These are phyloP conservation scores for Hypomontagnella monticulosa DNA, from an alignment of 495 filamentous ascomycete genomes.

Conservation along the genomic window DNA sequence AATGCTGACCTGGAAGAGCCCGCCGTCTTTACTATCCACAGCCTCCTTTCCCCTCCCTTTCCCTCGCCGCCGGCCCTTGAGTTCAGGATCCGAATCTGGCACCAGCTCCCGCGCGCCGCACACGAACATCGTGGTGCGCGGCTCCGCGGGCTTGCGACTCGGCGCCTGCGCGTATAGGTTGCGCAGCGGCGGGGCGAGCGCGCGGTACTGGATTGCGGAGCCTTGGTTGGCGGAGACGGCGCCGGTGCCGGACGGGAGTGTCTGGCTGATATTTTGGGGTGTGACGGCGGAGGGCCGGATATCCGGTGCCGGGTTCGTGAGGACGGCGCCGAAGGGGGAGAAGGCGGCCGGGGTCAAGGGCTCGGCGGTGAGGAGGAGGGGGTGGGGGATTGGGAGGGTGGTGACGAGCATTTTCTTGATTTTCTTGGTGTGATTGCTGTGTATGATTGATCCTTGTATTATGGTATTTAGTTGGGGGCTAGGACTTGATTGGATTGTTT, in stretches of 20 bases:
- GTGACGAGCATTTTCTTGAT: slow-evolving; percentile 44
- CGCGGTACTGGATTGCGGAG: slow-evolving; percentile 84
- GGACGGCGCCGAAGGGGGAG: slow-evolving; percentile 82
- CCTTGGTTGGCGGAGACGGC: slow-evolving; percentile 78
- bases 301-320: slow-evolving; percentile 72
- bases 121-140: slow-evolving; percentile 88
- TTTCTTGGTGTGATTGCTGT: not conserved
- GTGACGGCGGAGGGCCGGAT: slow-evolving; percentile 51
- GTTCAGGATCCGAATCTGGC: slow-evolving; percentile 2
- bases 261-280: slow-evolving; percentile 4
- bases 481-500: no score
- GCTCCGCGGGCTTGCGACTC: slow-evolving; percentile 65
- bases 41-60: no score
- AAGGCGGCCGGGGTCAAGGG: slow-evolving; percentile 75
- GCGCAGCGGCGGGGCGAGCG: slow-evolving; percentile 70
- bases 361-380: slow-evolving; percentile 55
- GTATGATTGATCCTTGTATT: slow-evolving; percentile 1
- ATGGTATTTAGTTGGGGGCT: not conserved
- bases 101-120: slow-evolving; percentile 72
- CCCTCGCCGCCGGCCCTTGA: not conserved
- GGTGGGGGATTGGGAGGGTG: slow-evolving; percentile 25
- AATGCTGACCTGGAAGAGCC: slow-evolving; percentile 72
- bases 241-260: slow-evolving; percentile 46
- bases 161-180: slow-evolving; percentile 74
- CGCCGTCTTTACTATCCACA: slow-evolving; percentile 1